These are phyloP conservation scores for Trypanosoma brucei DNA, from an alignment of 208 protist genomes.

Conservation along the genomic window DNA sequence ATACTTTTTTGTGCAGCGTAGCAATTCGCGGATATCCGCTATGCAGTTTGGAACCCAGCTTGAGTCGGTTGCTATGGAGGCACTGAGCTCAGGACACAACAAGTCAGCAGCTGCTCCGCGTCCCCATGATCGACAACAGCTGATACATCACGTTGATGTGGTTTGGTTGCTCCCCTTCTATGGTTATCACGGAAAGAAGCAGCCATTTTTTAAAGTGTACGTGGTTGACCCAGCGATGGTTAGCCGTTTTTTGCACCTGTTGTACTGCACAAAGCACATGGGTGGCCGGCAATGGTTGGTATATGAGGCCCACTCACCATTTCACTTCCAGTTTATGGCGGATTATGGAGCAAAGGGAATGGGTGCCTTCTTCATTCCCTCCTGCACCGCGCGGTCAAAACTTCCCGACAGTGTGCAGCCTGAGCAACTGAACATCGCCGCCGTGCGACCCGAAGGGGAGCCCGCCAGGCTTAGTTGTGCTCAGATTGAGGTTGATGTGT, in stretches of 20 bases:
- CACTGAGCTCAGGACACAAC: slow-evolving; percentile 1
- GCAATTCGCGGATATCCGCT: slow-evolving; percentile 38
- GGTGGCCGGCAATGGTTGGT: slow-evolving; percentile 57
- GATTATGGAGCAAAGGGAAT: slow-evolving; percentile 60
- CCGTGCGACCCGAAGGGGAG: slow-evolving; percentile 24
- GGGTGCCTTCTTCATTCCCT: slow-evolving; percentile 37
- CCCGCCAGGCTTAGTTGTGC: slow-evolving; percentile 36
- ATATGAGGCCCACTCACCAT: slow-evolving; percentile 56
- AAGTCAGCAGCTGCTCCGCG: background rate
- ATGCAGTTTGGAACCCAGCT: slow-evolving; percentile 77
- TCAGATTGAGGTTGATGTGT: slow-evolving; percentile 56
- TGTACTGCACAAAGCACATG: slow-evolving; percentile 45
- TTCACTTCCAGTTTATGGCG: slow-evolving; percentile 75
- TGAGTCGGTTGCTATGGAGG: slow-evolving; percentile 37
- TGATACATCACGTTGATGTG: slow-evolving; percentile 69
- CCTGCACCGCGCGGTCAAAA: slow-evolving; percentile 19
- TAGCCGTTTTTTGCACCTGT: slow-evolving; percentile 29
- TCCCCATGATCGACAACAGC: slow-evolving; percentile 16
- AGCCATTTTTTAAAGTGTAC: slow-evolving; percentile 58
- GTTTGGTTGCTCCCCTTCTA: slow-evolving; percentile 65
- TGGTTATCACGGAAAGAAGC: slow-evolving; percentile 45
- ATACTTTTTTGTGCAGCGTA: slow-evolving; percentile 63
- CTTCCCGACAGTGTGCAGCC: slow-evolving; percentile 14
- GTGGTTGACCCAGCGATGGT: slow-evolving; percentile 53
- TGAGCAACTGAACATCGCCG: slow-evolving; percentile 21